phyloP scores from a whole-genome alignment of 345 rosid species.

The Hibiscus tridactylites region DNA sequence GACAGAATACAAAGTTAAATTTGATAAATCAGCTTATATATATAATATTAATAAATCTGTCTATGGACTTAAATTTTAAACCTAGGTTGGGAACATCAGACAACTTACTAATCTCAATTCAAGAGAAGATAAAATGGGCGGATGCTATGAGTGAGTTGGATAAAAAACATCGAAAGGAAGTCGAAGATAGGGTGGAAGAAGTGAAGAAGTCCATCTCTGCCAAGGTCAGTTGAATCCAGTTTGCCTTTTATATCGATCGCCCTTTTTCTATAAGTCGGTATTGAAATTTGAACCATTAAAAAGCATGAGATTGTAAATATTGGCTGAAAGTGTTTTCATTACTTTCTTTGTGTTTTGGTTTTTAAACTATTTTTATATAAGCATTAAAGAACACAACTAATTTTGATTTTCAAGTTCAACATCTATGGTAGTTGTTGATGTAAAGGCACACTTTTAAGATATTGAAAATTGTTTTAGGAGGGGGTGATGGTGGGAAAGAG shows the following conservation, averaged over 20 bases:
- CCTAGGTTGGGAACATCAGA: conserved; percentile 83
- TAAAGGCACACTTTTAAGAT: background rate
- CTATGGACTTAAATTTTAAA: conserved; percentile 9
- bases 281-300: background rate
- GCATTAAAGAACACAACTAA: background rate
- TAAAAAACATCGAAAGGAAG: conserved; percentile 75
- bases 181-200: conserved; percentile 74
- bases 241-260: conserved; percentile 5
- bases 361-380: background rate
- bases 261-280: background rate
- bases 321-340: background rate
- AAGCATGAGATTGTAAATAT: background rate
- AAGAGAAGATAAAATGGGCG: conserved; percentile 98
- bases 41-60: background rate
- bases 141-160: conserved; percentile 86
- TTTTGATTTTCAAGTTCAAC: background rate
- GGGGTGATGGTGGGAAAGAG: background rate
- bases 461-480: background rate
- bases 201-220: conserved; percentile 68
- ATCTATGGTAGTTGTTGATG: background rate
- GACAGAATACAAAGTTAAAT: background rate
- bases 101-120: conserved; percentile 69
- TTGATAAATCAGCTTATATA: background rate
- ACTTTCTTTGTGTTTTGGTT: background rate
- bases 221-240: conserved; percentile 80